Conservation (phyloP, 2,329 filamentous ascomycete genomes). For the Calonectria leucothoes region DNA sequence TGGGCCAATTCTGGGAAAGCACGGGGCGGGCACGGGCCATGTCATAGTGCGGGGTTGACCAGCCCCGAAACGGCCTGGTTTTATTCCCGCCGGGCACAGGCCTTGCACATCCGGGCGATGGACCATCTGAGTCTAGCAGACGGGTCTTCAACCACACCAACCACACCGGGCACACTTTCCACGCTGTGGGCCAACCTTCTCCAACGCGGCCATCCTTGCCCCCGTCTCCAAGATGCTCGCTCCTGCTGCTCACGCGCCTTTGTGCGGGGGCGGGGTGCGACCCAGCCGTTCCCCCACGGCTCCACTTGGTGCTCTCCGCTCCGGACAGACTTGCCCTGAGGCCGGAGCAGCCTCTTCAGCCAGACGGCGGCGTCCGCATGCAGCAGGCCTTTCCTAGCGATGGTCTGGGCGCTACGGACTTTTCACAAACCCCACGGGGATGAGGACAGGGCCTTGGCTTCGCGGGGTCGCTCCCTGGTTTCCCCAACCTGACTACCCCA, state of each 20-base stretch:
- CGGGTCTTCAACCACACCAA: background rate
- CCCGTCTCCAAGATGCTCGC: background rate
- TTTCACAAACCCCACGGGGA: constrained; percentile 6
- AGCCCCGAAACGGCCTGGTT: background rate
- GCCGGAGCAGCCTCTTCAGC: background rate
- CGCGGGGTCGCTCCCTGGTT: constrained; percentile 5
- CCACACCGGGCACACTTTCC: constrained; percentile 18
- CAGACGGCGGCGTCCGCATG: background rate
- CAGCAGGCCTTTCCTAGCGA: background rate
- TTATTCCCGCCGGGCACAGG: background rate
- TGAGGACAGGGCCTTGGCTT: background rate
- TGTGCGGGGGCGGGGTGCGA: constrained; percentile 10
- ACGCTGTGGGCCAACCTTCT: constrained; percentile 2
- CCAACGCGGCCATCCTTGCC: constrained; percentile 1
- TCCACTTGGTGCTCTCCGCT: background rate
- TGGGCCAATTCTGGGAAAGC: background rate
- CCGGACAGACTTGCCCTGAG: constrained; percentile 13
- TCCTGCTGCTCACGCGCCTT: background rate
- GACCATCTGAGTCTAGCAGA: background rate
- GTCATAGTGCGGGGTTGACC: constrained; percentile 8
- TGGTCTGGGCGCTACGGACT: background rate
- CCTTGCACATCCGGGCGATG: background rate
- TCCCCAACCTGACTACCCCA: constrained; percentile 17
- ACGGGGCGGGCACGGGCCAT: background rate
- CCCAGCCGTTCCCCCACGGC: background rate